Evolutionary conservation across 2,329 filamentous ascomycete species (phyloP).

Genomic region (Leptodontidium sp.): DNA sequence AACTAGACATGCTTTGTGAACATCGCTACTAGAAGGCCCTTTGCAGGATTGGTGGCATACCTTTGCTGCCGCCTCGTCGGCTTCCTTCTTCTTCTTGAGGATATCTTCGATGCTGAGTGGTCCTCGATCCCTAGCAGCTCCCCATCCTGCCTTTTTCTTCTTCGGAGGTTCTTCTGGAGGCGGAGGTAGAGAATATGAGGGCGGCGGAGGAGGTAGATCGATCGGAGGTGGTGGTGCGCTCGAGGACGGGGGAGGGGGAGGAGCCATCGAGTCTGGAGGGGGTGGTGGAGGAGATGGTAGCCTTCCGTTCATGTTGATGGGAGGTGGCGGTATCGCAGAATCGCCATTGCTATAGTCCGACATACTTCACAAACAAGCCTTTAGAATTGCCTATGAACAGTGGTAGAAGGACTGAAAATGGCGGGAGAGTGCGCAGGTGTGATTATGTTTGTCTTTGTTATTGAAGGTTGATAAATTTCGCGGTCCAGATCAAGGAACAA

Average conservation of each 20-base stretch:
- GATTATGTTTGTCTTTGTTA: neutral
- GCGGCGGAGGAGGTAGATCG: slow-evolving; percentile 48
- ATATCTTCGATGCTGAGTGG: slow-evolving; percentile 88
- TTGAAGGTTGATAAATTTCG: slow-evolving; percentile 1
- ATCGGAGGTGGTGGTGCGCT: slow-evolving; percentile 42
- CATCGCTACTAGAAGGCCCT: slow-evolving; percentile 38
- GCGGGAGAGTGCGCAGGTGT: neutral
- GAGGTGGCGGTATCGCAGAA: slow-evolving; percentile 38
- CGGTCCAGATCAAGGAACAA: slow-evolving; percentile 1
- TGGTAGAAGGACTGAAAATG: neutral
- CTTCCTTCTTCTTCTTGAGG: slow-evolving; percentile 83
- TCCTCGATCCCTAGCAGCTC: slow-evolving; percentile 47
- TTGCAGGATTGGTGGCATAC: slow-evolving; percentile 49
- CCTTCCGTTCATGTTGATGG: slow-evolving; percentile 38
- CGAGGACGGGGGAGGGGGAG: slow-evolving; percentile 52
- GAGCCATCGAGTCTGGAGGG: slow-evolving; percentile 40
- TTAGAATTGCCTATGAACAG: neutral
- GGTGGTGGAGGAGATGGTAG: slow-evolving; percentile 45
- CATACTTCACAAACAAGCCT: slow-evolving; percentile 27
- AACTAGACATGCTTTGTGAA: slow-evolving; percentile 45
- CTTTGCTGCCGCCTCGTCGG: slow-evolving; percentile 84
- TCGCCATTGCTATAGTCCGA: slow-evolving; percentile 38
- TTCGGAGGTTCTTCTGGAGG: slow-evolving; percentile 52
- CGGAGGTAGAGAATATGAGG: slow-evolving; percentile 50
- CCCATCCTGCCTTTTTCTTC: slow-evolving; percentile 63